phyloP scores from a whole-genome alignment of 805 yeast genomes.

The Spathaspora boniae region DNA sequence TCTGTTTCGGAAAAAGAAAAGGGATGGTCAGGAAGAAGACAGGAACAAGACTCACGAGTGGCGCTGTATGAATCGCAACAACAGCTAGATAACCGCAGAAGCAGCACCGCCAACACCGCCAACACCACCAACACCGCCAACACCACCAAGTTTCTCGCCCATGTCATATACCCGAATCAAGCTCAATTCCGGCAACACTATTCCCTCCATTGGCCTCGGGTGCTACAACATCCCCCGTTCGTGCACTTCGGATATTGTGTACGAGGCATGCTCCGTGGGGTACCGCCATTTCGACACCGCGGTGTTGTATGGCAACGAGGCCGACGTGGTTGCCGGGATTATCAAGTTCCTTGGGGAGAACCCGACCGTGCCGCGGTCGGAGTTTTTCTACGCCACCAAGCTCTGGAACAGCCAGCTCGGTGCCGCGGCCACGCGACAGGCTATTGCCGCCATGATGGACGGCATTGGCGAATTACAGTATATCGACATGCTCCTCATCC shows the following conservation, averaged over 20 bases:
- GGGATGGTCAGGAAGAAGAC: too few relatives aligned
- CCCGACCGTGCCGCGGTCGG: conserved; percentile 23
- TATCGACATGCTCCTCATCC: conserved; percentile 69
- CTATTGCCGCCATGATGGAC: conserved; percentile 46
- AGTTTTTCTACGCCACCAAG: conserved; percentile 57
- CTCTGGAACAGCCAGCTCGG: conserved; percentile 69
- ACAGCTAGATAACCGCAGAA: too few relatives aligned
- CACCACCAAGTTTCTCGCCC: too few relatives aligned
- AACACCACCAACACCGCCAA: too few relatives aligned
- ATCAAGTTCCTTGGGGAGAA: conserved; percentile 34
- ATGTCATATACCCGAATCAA: conserved; percentile 11
- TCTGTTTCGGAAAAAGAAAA: too few relatives aligned
- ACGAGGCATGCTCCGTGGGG: conserved; percentile 60
- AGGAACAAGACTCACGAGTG: too few relatives aligned
- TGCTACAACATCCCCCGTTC: conserved; percentile 39
- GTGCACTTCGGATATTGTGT: conserved; percentile 41
- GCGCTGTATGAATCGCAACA: too few relatives aligned
- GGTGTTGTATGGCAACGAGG: conserved; percentile 64
- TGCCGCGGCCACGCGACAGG: conserved; percentile 51
- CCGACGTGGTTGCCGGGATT: conserved; percentile 63
- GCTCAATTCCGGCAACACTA: conserved; percentile 27
- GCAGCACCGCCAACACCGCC: too few relatives aligned
- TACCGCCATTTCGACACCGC: conserved; percentile 78
- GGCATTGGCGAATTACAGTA: conserved; percentile 55
- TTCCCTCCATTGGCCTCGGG: conserved; percentile 51